A percentile compares a stretch with the other conserved stretches of the same genome.
phyloP scores from a whole-genome alignment of 106 monocot genomes.

The Dioscorea alata region DNA sequence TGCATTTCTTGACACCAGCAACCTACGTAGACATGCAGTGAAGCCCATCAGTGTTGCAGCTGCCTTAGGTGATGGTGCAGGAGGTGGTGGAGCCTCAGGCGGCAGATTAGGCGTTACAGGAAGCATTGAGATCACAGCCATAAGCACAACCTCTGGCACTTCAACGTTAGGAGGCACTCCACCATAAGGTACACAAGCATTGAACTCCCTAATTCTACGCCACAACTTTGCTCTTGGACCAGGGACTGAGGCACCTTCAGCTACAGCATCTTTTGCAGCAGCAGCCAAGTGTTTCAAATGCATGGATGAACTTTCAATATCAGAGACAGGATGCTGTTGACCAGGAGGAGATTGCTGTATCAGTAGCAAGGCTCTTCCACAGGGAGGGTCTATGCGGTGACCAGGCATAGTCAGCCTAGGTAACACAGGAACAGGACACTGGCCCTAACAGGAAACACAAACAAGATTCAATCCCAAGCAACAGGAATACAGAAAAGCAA shows the following conservation, averaged over 20 bases:
- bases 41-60: slow-evolving; percentile 97
- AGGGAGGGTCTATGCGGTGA: slow-evolving; percentile 91
- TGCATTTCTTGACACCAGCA: slow-evolving; percentile 86
- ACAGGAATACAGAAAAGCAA: background rate
- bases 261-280: slow-evolving; percentile 98
- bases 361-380: slow-evolving; percentile 54
- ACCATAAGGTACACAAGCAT: slow-evolving; percentile 91
- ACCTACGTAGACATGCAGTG: slow-evolving; percentile 82
- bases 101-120: slow-evolving; percentile 92
- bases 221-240: slow-evolving; percentile 89
- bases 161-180: slow-evolving; percentile 76
- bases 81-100: slow-evolving; percentile 90
- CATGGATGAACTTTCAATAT: slow-evolving; percentile 71
- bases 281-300: slow-evolving; percentile 87
- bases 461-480: background rate
- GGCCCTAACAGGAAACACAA: slow-evolving; percentile 37
- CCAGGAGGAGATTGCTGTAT: slow-evolving; percentile 30
- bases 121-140: slow-evolving; percentile 98
- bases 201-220: slow-evolving; percentile 98
- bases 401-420: slow-evolving; percentile 98
- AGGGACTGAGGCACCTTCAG: slow-evolving; percentile 87
- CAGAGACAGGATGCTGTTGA: slow-evolving; percentile 34
- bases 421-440: slow-evolving; percentile 79
- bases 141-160: slow-evolving; percentile 92
- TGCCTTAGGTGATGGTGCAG: slow-evolving; percentile 96